These are phyloP conservation scores for Anisogramma anomala DNA, from an alignment of 2,329 filamentous ascomycete genomes.

Conservation along the genomic window DNA sequence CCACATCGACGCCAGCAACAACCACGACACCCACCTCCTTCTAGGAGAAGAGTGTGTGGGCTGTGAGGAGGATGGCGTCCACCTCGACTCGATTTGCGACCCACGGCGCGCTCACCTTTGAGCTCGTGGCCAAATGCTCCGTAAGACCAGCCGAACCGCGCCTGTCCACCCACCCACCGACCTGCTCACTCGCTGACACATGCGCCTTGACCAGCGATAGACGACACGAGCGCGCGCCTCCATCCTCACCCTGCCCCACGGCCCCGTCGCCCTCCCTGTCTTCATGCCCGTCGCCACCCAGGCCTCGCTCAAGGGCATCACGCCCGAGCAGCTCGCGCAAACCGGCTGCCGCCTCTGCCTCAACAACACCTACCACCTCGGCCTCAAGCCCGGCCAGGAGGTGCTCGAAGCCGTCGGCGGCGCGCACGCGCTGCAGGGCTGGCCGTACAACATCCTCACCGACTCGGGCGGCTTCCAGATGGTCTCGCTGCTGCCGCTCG, in stretches of 20 bases:
- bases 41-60: conserved; percentile 13
- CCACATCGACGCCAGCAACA: background rate
- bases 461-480: conserved; percentile 87
- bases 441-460: conserved; percentile 90
- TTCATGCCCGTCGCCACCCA: conserved; percentile 99
- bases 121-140: conserved; percentile 34
- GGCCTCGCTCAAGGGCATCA: conserved; percentile 87
- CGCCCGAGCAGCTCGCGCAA: conserved; percentile 80
- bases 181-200: background rate
- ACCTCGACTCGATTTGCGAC: conserved; percentile 16
- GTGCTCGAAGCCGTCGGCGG: conserved; percentile 80
- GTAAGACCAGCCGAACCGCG: conserved; percentile 37
- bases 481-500: conserved; percentile 89
- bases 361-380: conserved; percentile 97
- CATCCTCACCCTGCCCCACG: conserved; percentile 78
- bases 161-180: conserved; percentile 8
- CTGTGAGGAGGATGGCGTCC: conserved; percentile 19
- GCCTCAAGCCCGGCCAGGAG: conserved; percentile 85
- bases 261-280: conserved; percentile 75
- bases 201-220: conserved; percentile 33
- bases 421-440: conserved; percentile 88
- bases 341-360: conserved; percentile 83
- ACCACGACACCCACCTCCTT: background rate
- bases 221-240: conserved; percentile 91
- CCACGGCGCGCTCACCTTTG: conserved; percentile 22